phyloP scores from a whole-genome alignment of 306 rosid genomes.

The Morella rubra region DNA sequence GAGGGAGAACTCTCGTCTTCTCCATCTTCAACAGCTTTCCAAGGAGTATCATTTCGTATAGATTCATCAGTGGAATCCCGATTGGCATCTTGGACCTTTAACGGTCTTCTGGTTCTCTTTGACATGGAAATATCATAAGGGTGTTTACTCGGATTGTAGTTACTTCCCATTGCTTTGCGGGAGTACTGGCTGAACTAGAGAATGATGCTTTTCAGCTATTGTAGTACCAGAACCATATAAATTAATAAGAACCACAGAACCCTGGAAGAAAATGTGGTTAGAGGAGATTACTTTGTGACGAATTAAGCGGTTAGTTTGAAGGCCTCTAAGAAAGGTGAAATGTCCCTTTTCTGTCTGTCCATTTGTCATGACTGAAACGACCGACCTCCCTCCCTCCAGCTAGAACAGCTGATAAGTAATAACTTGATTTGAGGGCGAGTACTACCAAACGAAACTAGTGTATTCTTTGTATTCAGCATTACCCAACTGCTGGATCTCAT shows the following conservation, averaged over 20 bases:
- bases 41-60: conserved; percentile 7
- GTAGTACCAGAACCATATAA: neutral
- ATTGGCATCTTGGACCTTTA: conserved; percentile 12
- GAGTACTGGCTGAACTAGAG: neutral
- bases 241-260: neutral
- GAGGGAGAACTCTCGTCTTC: conserved; percentile 21
- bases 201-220: neutral
- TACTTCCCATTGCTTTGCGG: conserved; percentile 46
- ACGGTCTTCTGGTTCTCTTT: conserved; percentile 71
- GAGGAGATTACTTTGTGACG: conserved; percentile 45
- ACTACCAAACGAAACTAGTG: neutral
- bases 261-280: conserved; percentile 6
- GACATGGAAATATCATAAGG: conserved; percentile 78
- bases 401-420: neutral
- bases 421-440: neutral
- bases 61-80: conserved; percentile 25
- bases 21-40: conserved; percentile 8
- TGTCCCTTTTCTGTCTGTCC: conserved; percentile 46
- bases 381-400: conserved; percentile 30
- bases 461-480: neutral
- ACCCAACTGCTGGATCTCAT: no score
- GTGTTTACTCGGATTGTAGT: conserved; percentile 40
- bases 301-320: conserved; percentile 54
- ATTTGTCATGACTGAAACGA: conserved; percentile 37
- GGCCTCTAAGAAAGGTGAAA: conserved; percentile 57